A percentile compares a stretch with the other conserved stretches of the same genome.
phyloP scores from a whole-genome alignment of 108 stramenopile genomes.

The Cyclotella choctawhatcheeana region DNA sequence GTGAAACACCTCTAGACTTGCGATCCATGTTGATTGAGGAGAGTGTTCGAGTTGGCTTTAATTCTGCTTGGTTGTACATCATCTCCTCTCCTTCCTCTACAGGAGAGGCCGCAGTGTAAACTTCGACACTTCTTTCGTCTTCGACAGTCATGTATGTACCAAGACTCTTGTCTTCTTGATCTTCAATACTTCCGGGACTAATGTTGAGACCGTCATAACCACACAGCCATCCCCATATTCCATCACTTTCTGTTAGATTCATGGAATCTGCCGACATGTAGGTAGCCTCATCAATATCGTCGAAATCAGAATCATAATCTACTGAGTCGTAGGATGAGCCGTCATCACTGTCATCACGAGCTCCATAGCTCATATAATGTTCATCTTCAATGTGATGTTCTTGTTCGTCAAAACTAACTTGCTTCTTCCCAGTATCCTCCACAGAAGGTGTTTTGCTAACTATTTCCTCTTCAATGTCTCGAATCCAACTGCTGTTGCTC shows the following conservation, averaged over 20 bases:
- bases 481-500: not conserved
- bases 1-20: conserved; percentile 1
- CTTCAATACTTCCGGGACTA: conserved; percentile 8
- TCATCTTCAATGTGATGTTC: not conserved
- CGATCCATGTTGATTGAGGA: not conserved
- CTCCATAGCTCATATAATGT: not conserved
- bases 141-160: not conserved
- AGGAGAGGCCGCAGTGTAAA: too few relatives aligned
- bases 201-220: not conserved
- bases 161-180: not conserved
- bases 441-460: not conserved
- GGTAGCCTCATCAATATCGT: conserved; percentile 12
- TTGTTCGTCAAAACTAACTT: not conserved
- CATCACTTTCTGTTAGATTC: not conserved
- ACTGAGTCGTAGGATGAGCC: not conserved
- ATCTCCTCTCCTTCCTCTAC: conserved; percentile 7
- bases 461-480: not conserved
- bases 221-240: conserved; percentile 6
- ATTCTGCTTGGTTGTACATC: not conserved
- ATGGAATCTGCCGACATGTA: conserved; percentile 11
- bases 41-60: not conserved
- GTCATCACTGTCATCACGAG: not conserved
- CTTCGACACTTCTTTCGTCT: not conserved
- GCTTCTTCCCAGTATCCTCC: not conserved
- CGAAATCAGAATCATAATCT: conserved; percentile 15